phyloP scores from a whole-genome alignment of 441 rosid species.

The Omphalea diandra region DNA sequence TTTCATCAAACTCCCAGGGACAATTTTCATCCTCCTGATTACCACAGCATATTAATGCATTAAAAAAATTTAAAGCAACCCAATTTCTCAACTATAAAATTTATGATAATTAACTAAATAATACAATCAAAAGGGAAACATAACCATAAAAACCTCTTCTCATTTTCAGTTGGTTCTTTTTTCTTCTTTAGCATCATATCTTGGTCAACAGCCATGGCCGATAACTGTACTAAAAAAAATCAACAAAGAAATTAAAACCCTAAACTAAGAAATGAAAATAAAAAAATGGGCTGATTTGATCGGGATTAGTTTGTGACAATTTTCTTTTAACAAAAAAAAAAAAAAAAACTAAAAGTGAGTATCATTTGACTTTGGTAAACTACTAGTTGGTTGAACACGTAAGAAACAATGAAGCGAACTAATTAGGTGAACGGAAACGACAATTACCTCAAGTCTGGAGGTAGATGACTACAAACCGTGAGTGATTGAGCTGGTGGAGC shows the following conservation, averaged over 20 bases:
- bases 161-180: constrained; percentile 62
- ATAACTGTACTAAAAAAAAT: constrained; percentile 4
- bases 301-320: too few relatives aligned
- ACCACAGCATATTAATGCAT: neutral
- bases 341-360: too few relatives aligned
- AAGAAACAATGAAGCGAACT: too few relatives aligned
- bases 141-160: constrained; percentile 43
- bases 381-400: too few relatives aligned
- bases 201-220: constrained; percentile 44
- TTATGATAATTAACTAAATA: neutral
- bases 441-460: too few relatives aligned
- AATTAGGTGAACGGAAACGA: too few relatives aligned
- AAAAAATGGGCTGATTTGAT: too few relatives aligned
- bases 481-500: too few relatives aligned
- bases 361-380: too few relatives aligned
- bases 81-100: neutral
- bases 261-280: too few relatives aligned
- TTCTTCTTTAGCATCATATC: constrained; percentile 50
- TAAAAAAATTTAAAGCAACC: neutral
- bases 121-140: neutral
- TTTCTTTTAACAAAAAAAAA: too few relatives aligned
- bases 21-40: constrained; percentile 81
- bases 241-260: neutral
- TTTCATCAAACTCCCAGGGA: constrained; percentile 89
- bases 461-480: too few relatives aligned